Base-by-base conservation (phyloP, 768 basidiomycete species). In the Xerocomus potaroensis region DNA sequence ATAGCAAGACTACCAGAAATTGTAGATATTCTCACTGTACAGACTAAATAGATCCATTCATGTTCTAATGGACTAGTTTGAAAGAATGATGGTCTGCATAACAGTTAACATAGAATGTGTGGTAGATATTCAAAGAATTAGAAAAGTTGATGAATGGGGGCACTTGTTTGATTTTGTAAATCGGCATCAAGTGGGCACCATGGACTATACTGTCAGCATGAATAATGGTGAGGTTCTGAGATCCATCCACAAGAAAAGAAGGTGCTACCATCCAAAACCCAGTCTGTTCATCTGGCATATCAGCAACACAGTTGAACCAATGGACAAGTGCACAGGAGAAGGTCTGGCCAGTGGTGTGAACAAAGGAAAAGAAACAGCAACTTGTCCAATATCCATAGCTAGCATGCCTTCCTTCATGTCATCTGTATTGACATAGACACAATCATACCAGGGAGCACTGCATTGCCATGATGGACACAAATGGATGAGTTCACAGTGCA, bases 231-330 rank as follows among this genome's bases (percentile, higher is more conserved):
- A 39, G 3, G 10, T 39, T 39, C 11, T 4, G 37, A 8, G 2
- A 15, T 5, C 9, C n/a, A 24, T 8, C 7, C 15, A 14, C 1
- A 8, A 3, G 24, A 14, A 8, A n/a, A 2, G 12, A 8, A n/a
- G 59, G 64, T 21, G 41, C 27, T 1, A 63, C 60, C 7, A 61
- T 40, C 65, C 65, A 68, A 59, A 67, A 60, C 0, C 65, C 59
- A 0, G 56, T 68, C 8, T 48, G 51, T 18, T 43, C 11, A 43
- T 65, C 58, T 3, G 65, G 64, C 1, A 26, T n/a, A 10, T 63
- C 46, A 4, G 27, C 47, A 2, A 56, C 41, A 8, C 33, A 30
- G 24, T 51, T 34, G 11, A 62, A 62, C 59, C 63, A 67, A 3
- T 47, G 22, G 0, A 63, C 39, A 0, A 56, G 34, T 0, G 60